phyloP scores from a whole-genome alignment of 148 eudicot species.

The Dianthus caryophyllus region DNA sequence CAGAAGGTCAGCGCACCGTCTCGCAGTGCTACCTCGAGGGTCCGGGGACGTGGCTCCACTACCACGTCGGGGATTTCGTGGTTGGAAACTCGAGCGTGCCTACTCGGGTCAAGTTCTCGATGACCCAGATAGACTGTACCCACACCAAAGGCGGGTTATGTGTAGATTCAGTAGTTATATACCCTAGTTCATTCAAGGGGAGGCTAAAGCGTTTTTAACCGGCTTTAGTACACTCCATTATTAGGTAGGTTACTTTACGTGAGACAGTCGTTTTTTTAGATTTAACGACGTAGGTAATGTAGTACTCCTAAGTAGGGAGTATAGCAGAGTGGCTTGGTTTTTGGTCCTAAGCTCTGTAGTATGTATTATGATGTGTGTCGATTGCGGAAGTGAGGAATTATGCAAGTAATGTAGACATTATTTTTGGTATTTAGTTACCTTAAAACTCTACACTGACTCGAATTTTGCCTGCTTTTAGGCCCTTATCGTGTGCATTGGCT shows the following conservation, averaged over 20 bases:
- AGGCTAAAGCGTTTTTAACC: slow-evolving; percentile 57
- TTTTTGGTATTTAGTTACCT: neutral
- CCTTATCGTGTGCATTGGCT: too few relatives aligned
- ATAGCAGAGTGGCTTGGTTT: slow-evolving; percentile 32
- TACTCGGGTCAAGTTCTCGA: slow-evolving; percentile 50
- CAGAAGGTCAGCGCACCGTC: slow-evolving; percentile 45
- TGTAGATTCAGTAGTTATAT: slow-evolving; percentile 62
- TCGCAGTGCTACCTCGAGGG: slow-evolving; percentile 51
- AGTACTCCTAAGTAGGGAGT: slow-evolving; percentile 3
- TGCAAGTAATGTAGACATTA: neutral
- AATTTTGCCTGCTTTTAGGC: too few relatives aligned
- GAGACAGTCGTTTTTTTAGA: slow-evolving; percentile 20
- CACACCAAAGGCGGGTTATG: slow-evolving; percentile 80
- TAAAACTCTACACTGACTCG: too few relatives aligned
- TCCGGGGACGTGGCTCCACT: slow-evolving; percentile 59
- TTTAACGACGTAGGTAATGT: neutral
- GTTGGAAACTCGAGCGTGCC: slow-evolving; percentile 30
- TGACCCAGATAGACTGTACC: slow-evolving; percentile 86
- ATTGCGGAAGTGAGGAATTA: neutral
- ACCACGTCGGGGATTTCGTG: slow-evolving; percentile 65
- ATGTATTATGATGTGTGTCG: neutral
- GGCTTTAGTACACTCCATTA: slow-evolving; percentile 21
- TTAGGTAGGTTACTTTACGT: slow-evolving; percentile 12
- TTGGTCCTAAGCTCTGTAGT: slow-evolving; percentile 29
- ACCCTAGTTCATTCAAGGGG: slow-evolving; percentile 48